Conservation (phyloP, 345 rosid species). For the Streptanthus diversifolius region DNA sequence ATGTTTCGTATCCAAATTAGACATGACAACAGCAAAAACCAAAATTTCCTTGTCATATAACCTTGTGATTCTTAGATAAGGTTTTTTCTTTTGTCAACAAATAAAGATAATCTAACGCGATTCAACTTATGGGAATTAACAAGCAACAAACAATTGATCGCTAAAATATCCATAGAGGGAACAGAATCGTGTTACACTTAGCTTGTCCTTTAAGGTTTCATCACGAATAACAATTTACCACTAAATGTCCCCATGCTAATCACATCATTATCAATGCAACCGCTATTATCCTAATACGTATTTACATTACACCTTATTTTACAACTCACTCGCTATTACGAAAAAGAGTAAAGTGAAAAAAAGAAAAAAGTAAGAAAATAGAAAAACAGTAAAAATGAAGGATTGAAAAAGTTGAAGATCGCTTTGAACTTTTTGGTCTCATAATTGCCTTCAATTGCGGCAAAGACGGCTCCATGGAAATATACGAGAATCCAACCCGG, state of each 20-base stretch:
- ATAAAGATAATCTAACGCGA: too few relatives aligned
- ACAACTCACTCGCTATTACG: neutral
- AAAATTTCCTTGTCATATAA: neutral
- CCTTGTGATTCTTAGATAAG: neutral
- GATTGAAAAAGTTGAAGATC: neutral
- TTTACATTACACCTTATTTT: slow-evolving; percentile 26
- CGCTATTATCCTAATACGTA: neutral
- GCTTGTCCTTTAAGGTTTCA: slow-evolving; percentile 16
- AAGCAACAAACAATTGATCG: slow-evolving; percentile 17
- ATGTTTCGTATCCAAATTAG: slow-evolving; percentile 23
- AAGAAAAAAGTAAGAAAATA: neutral
- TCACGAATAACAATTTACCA: slow-evolving; percentile 14
- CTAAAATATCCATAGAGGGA: neutral
- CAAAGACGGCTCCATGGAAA: slow-evolving; percentile 39
- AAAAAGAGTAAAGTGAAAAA: slow-evolving; percentile 14
- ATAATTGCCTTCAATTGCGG: slow-evolving; percentile 27
- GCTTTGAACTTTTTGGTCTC: neutral
- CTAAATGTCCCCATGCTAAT: slow-evolving; percentile 24
- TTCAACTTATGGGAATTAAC: slow-evolving; percentile 22
- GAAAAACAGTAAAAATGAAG: slow-evolving; percentile 11
- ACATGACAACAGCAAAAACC: slow-evolving; percentile 14
- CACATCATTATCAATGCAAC: slow-evolving; percentile 26
- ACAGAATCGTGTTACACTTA: slow-evolving; percentile 20
- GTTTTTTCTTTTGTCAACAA: too few relatives aligned
- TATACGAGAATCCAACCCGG: slow-evolving; percentile 45